Conservation (phyloP, 768 basidiomycete genomes). For the Hemileccinum impolitum region DNA sequence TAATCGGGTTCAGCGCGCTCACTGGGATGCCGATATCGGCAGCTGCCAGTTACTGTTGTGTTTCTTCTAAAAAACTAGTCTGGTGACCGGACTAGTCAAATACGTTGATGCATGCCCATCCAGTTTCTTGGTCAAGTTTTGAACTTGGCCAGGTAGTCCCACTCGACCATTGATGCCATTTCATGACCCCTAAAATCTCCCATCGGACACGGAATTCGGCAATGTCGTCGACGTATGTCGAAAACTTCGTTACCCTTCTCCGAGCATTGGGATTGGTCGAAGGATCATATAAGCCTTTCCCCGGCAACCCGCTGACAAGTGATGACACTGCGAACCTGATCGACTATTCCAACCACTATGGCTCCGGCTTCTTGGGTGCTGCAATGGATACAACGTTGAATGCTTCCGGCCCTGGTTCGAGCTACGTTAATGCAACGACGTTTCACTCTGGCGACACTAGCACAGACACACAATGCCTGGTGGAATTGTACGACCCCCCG, state of each 20-base stretch:
- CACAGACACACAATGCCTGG: conserved; percentile 2
- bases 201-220: too few species aligned
- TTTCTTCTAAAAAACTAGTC: too few species aligned
- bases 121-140: neutral
- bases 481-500: conserved; percentile 10
- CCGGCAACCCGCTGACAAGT: neutral
- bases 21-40: too few species aligned
- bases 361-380: neutral
- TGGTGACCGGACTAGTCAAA: too few species aligned
- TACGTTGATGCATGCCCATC: too few species aligned
- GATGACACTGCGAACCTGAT: neutral
- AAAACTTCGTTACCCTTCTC: conserved; percentile 5
- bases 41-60: too few species aligned
- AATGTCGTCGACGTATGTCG: conserved; percentile 8
- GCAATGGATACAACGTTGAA: neutral
- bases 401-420: neutral
- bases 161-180: neutral
- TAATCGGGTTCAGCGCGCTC: too few species aligned
- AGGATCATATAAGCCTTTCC: conserved; percentile 9
- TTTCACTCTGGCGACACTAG: neutral
- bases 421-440: neutral
- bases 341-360: neutral
- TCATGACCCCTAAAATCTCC: neutral
- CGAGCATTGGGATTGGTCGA: conserved; percentile 11
- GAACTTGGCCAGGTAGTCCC: neutral